Conservation (phyloP, 108 stramenopile genomes). For the Schizochytrium sp. region DNA sequence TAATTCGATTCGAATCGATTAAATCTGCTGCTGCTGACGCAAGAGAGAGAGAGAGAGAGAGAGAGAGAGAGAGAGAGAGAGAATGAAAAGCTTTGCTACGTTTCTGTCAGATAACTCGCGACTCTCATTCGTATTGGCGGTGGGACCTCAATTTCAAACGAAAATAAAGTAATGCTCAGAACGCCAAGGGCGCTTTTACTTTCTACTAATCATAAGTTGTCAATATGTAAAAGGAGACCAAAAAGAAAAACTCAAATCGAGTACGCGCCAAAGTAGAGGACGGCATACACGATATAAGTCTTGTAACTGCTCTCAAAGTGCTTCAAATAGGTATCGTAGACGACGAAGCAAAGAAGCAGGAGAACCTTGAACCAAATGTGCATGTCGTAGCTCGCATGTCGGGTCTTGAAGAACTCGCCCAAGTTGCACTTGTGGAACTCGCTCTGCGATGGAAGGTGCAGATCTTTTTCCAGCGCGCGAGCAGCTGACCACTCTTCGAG, state of each 20-base stretch:
- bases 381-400: background rate
- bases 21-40: no score
- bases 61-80: no score
- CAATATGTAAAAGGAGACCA: background rate
- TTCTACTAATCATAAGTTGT: background rate
- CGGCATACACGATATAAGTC: background rate
- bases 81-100: no score
- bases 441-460: background rate
- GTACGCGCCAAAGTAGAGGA: background rate
- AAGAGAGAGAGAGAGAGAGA: no score
- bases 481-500: background rate
- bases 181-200: no score
- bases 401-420: background rate
- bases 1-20: no score
- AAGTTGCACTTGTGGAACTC: background rate
- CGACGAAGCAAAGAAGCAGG: background rate
- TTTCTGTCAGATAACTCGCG: no score
- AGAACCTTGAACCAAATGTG: background rate
- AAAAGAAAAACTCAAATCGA: background rate
- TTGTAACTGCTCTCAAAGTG: constrained; percentile 1
- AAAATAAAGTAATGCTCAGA: no score
- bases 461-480: background rate
- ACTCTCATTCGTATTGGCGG: no score
- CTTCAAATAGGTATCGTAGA: background rate
- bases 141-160: no score